Conservation (phyloP, 108 stramenopile genomes). For the Schizochytrium sp. region DNA sequence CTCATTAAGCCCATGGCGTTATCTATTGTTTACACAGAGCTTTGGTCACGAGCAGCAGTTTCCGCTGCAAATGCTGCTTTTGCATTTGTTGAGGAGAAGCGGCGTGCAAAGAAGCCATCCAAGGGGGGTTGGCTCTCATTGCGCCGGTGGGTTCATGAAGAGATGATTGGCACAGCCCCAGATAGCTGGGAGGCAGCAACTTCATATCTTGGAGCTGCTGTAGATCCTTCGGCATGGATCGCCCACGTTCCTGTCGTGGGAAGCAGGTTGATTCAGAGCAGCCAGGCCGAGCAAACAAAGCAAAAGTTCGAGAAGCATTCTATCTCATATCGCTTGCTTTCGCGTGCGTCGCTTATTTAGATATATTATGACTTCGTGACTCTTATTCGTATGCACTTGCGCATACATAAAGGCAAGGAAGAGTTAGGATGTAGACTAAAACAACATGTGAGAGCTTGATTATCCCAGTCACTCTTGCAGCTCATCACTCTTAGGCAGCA, state of each 20-base stretch:
- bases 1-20: conserved; percentile 34
- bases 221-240: conserved; percentile 11
- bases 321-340: neutral
- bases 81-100: conserved; percentile 40
- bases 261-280: neutral
- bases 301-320: conserved; percentile 2
- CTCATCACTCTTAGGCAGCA: too few species aligned
- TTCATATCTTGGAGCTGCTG: conserved; percentile 18
- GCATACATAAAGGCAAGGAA: neutral
- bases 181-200: neutral
- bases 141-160: conserved; percentile 48
- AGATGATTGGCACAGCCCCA: conserved; percentile 21
- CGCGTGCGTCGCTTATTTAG: conserved; percentile 14
- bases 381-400: neutral
- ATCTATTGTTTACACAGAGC: conserved; percentile 35
- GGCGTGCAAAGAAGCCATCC: conserved; percentile 2
- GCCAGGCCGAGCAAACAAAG: neutral
- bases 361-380: neutral
- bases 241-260: conserved; percentile 32
- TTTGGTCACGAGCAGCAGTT: conserved; percentile 54
- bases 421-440: neutral
- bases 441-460: neutral
- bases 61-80: conserved; percentile 32
- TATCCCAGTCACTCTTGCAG: too few species aligned
- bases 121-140: conserved; percentile 34